These are phyloP conservation scores for Schizophyllum amplum DNA, from an alignment of 1,284 basidiomycete species.

Conservation along the genomic window DNA sequence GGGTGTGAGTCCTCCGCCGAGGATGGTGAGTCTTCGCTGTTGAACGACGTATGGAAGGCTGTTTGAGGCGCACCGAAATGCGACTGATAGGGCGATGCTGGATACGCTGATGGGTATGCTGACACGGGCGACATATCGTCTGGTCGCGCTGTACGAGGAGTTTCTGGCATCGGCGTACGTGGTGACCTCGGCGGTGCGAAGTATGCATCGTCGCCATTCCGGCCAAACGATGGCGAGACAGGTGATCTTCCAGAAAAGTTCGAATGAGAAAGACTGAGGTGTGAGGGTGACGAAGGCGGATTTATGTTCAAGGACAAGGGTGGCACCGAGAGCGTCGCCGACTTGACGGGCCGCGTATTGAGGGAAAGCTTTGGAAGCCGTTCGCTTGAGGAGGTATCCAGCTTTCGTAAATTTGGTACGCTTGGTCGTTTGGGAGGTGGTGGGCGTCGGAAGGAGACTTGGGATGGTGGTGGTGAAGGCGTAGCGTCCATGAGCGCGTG, in stretches of 20 bases:
- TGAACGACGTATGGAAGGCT: background rate
- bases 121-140: conserved; percentile 25
- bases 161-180: conserved; percentile 28
- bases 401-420: conserved; percentile 47
- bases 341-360: conserved; percentile 45
- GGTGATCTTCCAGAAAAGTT: conserved; percentile 30
- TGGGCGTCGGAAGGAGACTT: conserved; percentile 46
- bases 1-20: conserved; percentile 25
- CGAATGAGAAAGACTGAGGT: background rate
- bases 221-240: conserved; percentile 25
- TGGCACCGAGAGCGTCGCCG: conserved; percentile 49
- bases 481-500: conserved; percentile 32
- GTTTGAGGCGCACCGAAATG: background rate
- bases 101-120: background rate
- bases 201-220: conserved; percentile 31
- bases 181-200: conserved; percentile 52
- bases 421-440: conserved; percentile 48
- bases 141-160: conserved; percentile 49
- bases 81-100: background rate
- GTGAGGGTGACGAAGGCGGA: conserved; percentile 44
- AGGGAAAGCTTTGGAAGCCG: conserved; percentile 48
- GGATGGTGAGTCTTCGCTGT: background rate
- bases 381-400: conserved; percentile 53
- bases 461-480: conserved; percentile 61
- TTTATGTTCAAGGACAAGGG: conserved; percentile 32